Conservation (phyloP, 371 early-diverging fungal genomes). For the Mucor indicus region DNA sequence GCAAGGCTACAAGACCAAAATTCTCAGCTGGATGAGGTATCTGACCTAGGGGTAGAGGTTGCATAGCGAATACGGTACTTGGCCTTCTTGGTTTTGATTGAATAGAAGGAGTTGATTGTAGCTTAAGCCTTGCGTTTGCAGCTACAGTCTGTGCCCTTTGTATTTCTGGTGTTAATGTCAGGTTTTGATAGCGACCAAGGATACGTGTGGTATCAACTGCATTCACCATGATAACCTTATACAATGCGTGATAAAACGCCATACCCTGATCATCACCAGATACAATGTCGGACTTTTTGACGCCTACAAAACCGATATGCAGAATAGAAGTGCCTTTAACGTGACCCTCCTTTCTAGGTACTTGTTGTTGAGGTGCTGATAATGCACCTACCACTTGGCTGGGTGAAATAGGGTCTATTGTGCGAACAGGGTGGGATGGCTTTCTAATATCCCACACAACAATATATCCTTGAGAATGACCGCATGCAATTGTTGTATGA, state of each 20-base stretch:
- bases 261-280: constrained; percentile 75
- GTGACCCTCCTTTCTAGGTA: constrained; percentile 65
- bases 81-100: constrained; percentile 31
- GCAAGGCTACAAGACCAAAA: constrained; percentile 68
- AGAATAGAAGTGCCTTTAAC: constrained; percentile 64
- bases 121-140: constrained; percentile 6
- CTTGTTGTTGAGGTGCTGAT: constrained; percentile 32
- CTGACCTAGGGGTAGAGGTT: constrained; percentile 63
- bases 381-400: constrained; percentile 25
- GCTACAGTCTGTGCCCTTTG: constrained; percentile 15
- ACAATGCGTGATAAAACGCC: constrained; percentile 71
- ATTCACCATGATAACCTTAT: constrained; percentile 69
- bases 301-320: constrained; percentile 69
- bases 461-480: constrained; percentile 71
- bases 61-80: constrained; percentile 71
- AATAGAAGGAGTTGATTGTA: constrained; percentile 5
- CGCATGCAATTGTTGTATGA: constrained; percentile 65
- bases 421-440: constrained; percentile 44
- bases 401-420: constrained; percentile 51
- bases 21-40: constrained; percentile 63
- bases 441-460: constrained; percentile 71
- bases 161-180: constrained; percentile 31
- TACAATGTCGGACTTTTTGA: constrained; percentile 63
- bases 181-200: constrained; percentile 62
- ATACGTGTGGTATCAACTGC: constrained; percentile 67